These are phyloP conservation scores for Alternaria arborescens DNA, from an alignment of 2,329 filamentous ascomycete species.

Conservation along the genomic window DNA sequence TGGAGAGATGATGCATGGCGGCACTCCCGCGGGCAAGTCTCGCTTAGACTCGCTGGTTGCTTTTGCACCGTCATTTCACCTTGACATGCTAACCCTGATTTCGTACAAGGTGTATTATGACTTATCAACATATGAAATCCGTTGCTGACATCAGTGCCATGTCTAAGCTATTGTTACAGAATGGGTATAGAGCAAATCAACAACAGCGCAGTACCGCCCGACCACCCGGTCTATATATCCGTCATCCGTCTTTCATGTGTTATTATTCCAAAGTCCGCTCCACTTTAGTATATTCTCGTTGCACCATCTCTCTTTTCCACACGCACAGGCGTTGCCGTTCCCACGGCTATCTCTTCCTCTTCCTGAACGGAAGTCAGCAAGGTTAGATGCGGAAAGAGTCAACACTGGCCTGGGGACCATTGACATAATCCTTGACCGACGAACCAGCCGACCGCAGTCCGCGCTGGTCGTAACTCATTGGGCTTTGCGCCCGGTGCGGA, in stretches of 20 bases:
- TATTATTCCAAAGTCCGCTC: not conserved
- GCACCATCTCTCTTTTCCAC: not conserved
- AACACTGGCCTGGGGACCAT: constrained; percentile 16
- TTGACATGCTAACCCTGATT: not conserved
- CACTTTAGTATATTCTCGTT: not conserved
- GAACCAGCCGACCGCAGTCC: constrained; percentile 18
- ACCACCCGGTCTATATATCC: constrained; percentile 5
- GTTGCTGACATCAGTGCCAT: not conserved
- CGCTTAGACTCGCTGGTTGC: constrained; percentile 24
- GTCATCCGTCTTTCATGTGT: not conserved
- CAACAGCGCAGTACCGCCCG: constrained; percentile 17
- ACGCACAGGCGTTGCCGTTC: not conserved
- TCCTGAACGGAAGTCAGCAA: not conserved
- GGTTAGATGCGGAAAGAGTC: constrained; percentile 28
- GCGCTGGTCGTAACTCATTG: constrained; percentile 20
- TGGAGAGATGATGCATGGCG: constrained; percentile 7
- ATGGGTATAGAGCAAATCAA: constrained; percentile 29
- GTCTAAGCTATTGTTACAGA: constrained; percentile 8
- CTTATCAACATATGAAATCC: not conserved
- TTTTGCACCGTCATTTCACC: not conserved
- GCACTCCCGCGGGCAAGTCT: constrained; percentile 28
- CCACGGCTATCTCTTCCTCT: not conserved
- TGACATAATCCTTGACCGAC: constrained; percentile 17
- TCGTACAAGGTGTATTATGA: not conserved
- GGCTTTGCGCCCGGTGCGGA: constrained; percentile 8